Percentiles rank a stretch among this genome's conserved stretches.
phyloP scores from a whole-genome alignment of 352 stramenopile species.

The Globisporangium solare region DNA sequence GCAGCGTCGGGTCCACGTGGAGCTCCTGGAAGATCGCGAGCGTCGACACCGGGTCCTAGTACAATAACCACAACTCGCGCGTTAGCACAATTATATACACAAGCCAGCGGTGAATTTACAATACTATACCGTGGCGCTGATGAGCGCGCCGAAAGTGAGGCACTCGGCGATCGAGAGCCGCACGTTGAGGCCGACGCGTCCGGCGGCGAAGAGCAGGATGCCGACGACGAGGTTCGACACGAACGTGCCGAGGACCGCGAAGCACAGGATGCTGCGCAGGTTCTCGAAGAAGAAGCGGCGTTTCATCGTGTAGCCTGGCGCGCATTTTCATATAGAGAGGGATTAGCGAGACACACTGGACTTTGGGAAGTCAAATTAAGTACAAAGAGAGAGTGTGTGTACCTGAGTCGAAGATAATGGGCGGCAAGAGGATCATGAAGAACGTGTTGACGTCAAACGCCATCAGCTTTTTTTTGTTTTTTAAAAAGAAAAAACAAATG shows the following conservation, averaged over 20 bases:
- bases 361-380: too few relatives aligned
- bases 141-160: constrained; percentile 90
- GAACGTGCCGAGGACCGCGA: constrained; percentile 87
- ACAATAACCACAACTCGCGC: too few relatives aligned
- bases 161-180: constrained; percentile 84
- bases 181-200: constrained; percentile 50
- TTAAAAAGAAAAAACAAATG: neutral
- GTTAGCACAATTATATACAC: too few relatives aligned
- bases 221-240: constrained; percentile 86
- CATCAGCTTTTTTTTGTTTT: constrained; percentile 42
- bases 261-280: constrained; percentile 86
- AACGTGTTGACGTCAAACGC: constrained; percentile 90
- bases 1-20: constrained; percentile 86
- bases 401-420: constrained; percentile 94
- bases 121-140: constrained; percentile 88
- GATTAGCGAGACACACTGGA: neutral
- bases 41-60: constrained; percentile 88
- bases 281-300: constrained; percentile 90
- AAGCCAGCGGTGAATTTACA: too few relatives aligned
- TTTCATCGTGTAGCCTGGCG: constrained; percentile 83
- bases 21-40: constrained; percentile 90
- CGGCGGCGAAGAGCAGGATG: constrained; percentile 68
- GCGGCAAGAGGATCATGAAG: constrained; percentile 89
- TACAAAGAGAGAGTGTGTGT: neutral
- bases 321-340: neutral